Base-by-base conservation (phyloP, 768 basidiomycete species). In the Coprinellus aureogranulatus region DNA sequence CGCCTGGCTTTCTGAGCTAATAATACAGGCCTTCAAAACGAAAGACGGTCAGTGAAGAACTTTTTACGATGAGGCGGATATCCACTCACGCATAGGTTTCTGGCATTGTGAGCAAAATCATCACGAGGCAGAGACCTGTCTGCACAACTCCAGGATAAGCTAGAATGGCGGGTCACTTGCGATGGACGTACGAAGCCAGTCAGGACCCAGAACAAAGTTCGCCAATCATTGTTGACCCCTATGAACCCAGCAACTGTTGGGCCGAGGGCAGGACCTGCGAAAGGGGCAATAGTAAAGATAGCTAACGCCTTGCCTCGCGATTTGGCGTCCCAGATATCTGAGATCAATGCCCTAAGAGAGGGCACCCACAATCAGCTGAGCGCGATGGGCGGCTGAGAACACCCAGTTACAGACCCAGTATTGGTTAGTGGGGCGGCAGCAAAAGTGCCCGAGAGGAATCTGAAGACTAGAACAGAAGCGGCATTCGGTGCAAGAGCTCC, bases 341-440 rank as follows among this genome's bases (percentile, higher is more conserved):
- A 75, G 45, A 86, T 80, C 18, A 84, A 47, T 16, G 76, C 83
- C 37, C 82, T 80, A 30, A 44, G 54, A 20, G 18, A 54, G n/a
- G 58, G 22, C 45, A 37, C 55, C 46, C 9, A 54, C 31, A 48
- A 26, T n/a, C 11, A 26, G 8, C 41, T 20, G 14, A 20, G 18
- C 22, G 8, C 22, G 18, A 20, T 28, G 20, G 18, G 20, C 41
- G 20, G 41, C 18, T 39, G 37, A 39, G 34, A 34, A 68, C 75
- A 11, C 62, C 85, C 81, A 68, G 75, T 34, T 18, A n/a, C 50
- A 3, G 64, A 86, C 84, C 86, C 88, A 56, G 83, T 80, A 70
- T 89, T 89, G 5, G 88, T 81, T 45, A 89, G 64, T 1, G 89
- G 89, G 27, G 84, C 80, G 18, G 86, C 81, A 20, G 88, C 88